phyloP scores from a whole-genome alignment of 768 basidiomycete species.

The Rhodosporidiobolus sp. region DNA sequence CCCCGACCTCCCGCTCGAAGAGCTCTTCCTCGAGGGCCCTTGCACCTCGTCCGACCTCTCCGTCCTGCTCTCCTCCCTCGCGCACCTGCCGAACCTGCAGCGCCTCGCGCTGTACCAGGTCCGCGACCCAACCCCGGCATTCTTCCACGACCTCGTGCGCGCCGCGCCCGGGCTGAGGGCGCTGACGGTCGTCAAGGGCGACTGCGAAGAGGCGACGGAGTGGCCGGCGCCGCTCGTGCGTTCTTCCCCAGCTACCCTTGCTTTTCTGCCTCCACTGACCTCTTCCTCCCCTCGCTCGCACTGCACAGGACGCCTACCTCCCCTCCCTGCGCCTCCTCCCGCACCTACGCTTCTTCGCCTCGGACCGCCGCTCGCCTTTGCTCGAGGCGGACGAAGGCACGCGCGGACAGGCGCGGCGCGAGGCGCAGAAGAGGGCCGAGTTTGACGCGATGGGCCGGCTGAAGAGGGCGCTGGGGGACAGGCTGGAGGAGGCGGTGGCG shows the following conservation, averaged over 20 bases:
- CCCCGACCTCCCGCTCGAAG: slow-evolving; percentile 25
- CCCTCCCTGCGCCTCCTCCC: slow-evolving; percentile 6
- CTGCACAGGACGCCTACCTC: slow-evolving; percentile 17
- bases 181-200: slow-evolving; percentile 20
- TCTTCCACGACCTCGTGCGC: slow-evolving; percentile 13
- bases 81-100: slow-evolving; percentile 5
- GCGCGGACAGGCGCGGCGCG: background rate
- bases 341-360: slow-evolving; percentile 29
- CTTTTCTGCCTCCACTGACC: background rate
- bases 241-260: background rate
- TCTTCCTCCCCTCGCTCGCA: background rate
- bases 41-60: background rate
- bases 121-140: slow-evolving; percentile 11
- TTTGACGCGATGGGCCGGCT: slow-evolving; percentile 11
- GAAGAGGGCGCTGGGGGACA: background rate
- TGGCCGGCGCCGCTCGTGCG: slow-evolving; percentile 28
- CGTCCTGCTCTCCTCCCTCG: slow-evolving; percentile 11
- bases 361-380: slow-evolving; percentile 12
- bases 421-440: slow-evolving; percentile 9
- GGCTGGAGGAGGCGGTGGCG: slow-evolving; percentile 25
- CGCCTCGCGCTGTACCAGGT: slow-evolving; percentile 35
- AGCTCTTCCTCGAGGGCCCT: slow-evolving; percentile 37
- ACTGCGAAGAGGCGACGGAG: slow-evolving; percentile 2
- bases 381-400: background rate
- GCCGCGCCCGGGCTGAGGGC: slow-evolving; percentile 3